These are phyloP conservation scores for Moniliella sp. DNA, from an alignment of 1,284 basidiomycete species.

Conservation along the genomic window DNA sequence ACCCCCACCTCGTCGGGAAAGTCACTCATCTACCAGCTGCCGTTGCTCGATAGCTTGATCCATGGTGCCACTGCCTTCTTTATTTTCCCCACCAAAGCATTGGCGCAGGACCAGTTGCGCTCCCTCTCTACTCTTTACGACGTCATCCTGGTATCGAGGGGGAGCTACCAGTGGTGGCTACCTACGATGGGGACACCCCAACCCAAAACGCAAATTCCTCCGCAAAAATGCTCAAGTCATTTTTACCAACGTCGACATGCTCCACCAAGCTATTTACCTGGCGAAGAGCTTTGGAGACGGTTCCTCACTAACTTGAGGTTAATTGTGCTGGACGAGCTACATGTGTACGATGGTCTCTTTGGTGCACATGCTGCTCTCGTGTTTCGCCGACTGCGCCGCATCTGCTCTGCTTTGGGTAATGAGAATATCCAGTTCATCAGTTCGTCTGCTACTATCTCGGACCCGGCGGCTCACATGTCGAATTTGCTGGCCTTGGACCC, in stretches of 20 bases:
- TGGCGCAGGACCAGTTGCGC: constrained; percentile 64
- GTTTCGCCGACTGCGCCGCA: constrained; percentile 43
- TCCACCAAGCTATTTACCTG: constrained; percentile 66
- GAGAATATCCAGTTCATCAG: constrained; percentile 50
- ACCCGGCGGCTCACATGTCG: constrained; percentile 40
- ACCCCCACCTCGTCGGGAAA: constrained; percentile 79
- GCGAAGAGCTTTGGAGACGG: constrained; percentile 63
- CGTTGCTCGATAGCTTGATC: constrained; percentile 49
- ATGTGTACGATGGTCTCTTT: constrained; percentile 44
- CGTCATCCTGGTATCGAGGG: constrained; percentile 47
- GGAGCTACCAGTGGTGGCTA: constrained; percentile 46
- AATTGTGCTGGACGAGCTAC: constrained; percentile 62
- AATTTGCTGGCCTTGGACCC: too few species aligned
- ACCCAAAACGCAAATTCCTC: constrained; percentile 40
- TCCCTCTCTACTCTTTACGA: constrained; percentile 39
- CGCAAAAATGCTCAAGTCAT: constrained; percentile 36
- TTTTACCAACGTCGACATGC: constrained; percentile 48
- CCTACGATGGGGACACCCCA: constrained; percentile 79
- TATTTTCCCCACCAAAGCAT: constrained; percentile 76
- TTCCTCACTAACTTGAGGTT: constrained; percentile 49
- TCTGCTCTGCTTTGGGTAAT: constrained; percentile 69
- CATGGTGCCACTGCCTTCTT: constrained; percentile 51
- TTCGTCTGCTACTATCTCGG: constrained; percentile 67
- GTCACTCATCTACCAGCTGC: constrained; percentile 57
- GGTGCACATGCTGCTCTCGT: constrained; percentile 23